These are phyloP conservation scores for Zasmidium cellare DNA, from an alignment of 2,329 filamentous ascomycete species.

Conservation along the genomic window DNA sequence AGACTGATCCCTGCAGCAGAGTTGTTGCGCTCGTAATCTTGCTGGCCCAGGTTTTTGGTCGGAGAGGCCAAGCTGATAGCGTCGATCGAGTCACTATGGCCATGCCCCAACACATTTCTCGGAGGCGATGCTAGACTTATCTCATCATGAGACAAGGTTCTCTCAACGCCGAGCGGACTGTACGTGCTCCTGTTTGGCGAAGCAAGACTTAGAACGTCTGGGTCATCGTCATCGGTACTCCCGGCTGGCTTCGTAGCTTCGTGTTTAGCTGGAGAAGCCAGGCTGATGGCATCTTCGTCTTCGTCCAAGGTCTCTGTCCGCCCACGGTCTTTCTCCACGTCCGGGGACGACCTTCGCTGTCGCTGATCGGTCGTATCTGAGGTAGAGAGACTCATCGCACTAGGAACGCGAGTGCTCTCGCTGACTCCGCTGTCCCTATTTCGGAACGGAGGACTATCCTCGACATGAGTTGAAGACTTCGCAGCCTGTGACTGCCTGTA, in stretches of 20 bases:
- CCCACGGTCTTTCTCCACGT: background rate
- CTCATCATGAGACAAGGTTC: background rate
- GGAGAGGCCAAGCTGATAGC: background rate
- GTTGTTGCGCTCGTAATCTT: background rate
- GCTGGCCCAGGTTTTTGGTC: background rate
- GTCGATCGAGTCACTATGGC: background rate
- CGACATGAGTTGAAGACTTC: background rate
- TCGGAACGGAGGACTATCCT: background rate
- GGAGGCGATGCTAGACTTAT: background rate
- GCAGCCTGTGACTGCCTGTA: conserved; percentile 3
- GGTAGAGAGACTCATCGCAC: background rate
- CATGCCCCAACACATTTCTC: background rate
- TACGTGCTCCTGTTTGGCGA: conserved; percentile 4
- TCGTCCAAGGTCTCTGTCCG: background rate
- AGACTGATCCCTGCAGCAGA: conserved; percentile 4
- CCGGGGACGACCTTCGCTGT: background rate
- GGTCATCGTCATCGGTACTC: background rate
- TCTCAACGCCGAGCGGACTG: too few species aligned
- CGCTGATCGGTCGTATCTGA: background rate
- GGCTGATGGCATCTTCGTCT: background rate
- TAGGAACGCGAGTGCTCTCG: background rate
- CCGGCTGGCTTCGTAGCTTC: too few species aligned
- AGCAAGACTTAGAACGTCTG: background rate
- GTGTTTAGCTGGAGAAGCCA: background rate
- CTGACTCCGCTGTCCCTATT: background rate